Evolutionary conservation across 441 rosid genomes (phyloP).

Genomic region (Syzygium syzygioides): DNA sequence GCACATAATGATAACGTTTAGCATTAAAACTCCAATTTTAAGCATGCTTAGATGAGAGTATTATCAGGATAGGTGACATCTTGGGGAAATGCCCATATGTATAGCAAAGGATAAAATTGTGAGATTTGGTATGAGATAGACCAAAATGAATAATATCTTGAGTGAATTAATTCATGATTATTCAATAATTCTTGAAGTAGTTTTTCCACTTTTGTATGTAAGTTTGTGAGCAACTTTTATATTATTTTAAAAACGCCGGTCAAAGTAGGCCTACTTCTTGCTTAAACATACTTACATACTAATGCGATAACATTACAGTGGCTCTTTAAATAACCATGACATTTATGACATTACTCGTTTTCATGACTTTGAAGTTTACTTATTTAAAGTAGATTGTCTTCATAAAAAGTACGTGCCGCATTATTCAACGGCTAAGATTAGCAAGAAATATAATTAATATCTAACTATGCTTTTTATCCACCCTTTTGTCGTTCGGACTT

Average conservation of each 20-base stretch:
- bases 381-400: not conserved
- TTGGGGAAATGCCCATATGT: not conserved
- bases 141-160: accelerated
- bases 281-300: not conserved
- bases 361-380: not conserved
- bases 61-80: not conserved
- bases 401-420: not conserved
- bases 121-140: accelerated
- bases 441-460: not conserved
- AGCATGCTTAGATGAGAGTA: too few relatives aligned
- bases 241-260: not conserved
- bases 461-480: not conserved
- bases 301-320: not conserved
- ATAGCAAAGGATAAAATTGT: not conserved
- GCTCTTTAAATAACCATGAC: not conserved
- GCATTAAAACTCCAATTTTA: too few relatives aligned
- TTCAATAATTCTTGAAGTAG: not conserved
- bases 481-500: not conserved
- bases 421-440: not conserved
- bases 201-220: not conserved
- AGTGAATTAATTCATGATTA: not conserved
- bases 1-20: too few relatives aligned
- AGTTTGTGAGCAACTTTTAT: not conserved
- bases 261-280: not conserved
- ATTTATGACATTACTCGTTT: not conserved